These are phyloP conservation scores for Thraustochytrium sp. DNA, from an alignment of 352 stramenopile species.

Conservation along the genomic window DNA sequence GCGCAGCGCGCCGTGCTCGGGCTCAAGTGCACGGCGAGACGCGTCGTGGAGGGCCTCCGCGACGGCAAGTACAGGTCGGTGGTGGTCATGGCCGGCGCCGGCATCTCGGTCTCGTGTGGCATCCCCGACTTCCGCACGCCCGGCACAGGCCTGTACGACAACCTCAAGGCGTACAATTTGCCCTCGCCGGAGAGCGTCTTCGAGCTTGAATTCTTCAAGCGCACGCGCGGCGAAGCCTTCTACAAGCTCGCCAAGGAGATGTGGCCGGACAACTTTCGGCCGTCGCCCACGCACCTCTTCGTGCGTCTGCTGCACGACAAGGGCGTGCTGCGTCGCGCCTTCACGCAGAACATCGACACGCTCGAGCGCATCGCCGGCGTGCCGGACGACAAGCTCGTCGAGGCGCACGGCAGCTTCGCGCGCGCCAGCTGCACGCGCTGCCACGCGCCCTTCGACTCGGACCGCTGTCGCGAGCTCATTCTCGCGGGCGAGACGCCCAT, in stretches of 20 bases:
- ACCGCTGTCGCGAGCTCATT: constrained; percentile 47
- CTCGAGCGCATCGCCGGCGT: constrained; percentile 83
- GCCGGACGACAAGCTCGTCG: constrained; percentile 70
- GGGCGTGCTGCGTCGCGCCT: constrained; percentile 81
- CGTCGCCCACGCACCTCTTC: constrained; percentile 90
- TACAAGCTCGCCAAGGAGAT: constrained; percentile 77
- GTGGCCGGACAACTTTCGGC: constrained; percentile 68
- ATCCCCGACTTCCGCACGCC: constrained; percentile 95
- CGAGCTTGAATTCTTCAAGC: constrained; percentile 91
- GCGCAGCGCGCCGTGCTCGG: constrained; percentile 10
- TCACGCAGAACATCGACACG: constrained; percentile 98
- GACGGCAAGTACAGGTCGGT: constrained; percentile 51
- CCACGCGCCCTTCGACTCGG: constrained; percentile 38
- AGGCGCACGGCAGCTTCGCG: constrained; percentile 86
- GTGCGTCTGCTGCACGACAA: constrained; percentile 81
- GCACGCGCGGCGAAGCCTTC: constrained; percentile 88
- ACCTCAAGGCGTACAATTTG: constrained; percentile 67
- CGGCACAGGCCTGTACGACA: constrained; percentile 70
- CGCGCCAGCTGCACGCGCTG: constrained; percentile 82
- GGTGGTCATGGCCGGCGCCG: constrained; percentile 79
- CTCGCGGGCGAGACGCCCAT: constrained; percentile 11
- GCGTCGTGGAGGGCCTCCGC: constrained; percentile 12
- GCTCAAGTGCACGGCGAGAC: not conserved
- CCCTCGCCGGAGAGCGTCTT: constrained; percentile 95
- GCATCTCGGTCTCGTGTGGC: constrained; percentile 89